These are phyloP conservation scores for Macrophomina phaseolina DNA, from an alignment of 2,329 filamentous ascomycete species.

Conservation along the genomic window DNA sequence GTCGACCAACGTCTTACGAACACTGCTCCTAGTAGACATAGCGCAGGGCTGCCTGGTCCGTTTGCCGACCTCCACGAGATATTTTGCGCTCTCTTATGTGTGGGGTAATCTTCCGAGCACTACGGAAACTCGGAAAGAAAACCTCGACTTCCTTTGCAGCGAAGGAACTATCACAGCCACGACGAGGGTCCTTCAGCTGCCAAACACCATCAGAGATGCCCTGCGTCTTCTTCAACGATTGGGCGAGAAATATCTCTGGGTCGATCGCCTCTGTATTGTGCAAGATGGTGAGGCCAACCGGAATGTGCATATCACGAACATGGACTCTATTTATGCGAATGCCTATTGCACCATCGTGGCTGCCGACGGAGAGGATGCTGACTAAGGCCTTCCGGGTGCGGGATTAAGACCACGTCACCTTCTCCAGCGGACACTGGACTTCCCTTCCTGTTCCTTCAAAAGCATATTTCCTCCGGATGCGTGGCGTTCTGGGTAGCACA, in stretches of 20 bases:
- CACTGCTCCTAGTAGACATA: not conserved
- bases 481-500: not conserved
- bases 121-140: not conserved
- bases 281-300: slow-evolving; percentile 15
- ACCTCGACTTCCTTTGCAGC: not conserved
- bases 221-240: not conserved
- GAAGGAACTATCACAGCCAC: not conserved
- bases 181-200: not conserved
- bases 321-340: slow-evolving; percentile 20
- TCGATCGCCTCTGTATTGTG: slow-evolving; percentile 27
- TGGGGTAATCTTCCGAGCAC: not conserved
- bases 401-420: not conserved
- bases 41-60: not conserved
- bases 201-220: not conserved
- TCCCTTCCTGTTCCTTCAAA: not conserved
- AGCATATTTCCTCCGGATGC: too few relatives aligned
- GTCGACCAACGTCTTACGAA: too few relatives aligned
- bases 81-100: slow-evolving; percentile 6
- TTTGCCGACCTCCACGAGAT: not conserved
- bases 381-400: not conserved
- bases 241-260: slow-evolving; percentile 24
- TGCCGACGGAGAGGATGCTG: not conserved
- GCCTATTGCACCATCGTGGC: slow-evolving; percentile 22
- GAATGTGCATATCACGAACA: not conserved
- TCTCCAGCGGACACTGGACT: not conserved